Evolutionary conservation across 805 yeast species (phyloP).

Genomic region (Nakazawaea wickerhamii): DNA sequence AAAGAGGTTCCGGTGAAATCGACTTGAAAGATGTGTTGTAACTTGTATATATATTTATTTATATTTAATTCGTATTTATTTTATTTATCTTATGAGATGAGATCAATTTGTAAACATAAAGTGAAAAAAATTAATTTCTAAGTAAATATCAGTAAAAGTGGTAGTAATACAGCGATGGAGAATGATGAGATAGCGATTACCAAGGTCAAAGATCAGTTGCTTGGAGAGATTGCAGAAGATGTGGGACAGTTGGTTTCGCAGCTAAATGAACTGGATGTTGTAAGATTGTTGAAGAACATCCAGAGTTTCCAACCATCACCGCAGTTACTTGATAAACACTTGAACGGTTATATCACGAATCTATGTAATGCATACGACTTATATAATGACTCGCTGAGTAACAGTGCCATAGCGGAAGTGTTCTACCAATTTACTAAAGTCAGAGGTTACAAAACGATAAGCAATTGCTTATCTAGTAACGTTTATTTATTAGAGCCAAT

Average conservation of each 20-base stretch:
- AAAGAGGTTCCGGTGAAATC: conserved; percentile 67
- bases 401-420: conserved; percentile 23
- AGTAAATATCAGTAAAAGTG: neutral
- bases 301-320: conserved; percentile 53
- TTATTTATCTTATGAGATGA: conserved; percentile 17
- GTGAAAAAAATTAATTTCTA: neutral
- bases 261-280: neutral
- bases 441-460: conserved; percentile 56
- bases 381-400: conserved; percentile 8
- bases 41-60: neutral
- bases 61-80: neutral
- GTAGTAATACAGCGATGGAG: conserved; percentile 1
- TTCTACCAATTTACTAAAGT: conserved; percentile 62
- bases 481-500: conserved; percentile 41
- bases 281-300: conserved; percentile 22
- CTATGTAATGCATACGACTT: conserved; percentile 26
- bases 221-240: neutral
- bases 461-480: conserved; percentile 57
- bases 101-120: no score
- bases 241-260: neutral
- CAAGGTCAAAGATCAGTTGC: conserved; percentile 7
- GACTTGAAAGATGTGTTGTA: conserved; percentile 57
- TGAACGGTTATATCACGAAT: conserved; percentile 28
- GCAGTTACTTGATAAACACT: conserved; percentile 38
- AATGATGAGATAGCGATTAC: conserved; percentile 8